phyloP scores from a whole-genome alignment of 495 filamentous ascomycete species.

The Lepidopterella palustris region DNA sequence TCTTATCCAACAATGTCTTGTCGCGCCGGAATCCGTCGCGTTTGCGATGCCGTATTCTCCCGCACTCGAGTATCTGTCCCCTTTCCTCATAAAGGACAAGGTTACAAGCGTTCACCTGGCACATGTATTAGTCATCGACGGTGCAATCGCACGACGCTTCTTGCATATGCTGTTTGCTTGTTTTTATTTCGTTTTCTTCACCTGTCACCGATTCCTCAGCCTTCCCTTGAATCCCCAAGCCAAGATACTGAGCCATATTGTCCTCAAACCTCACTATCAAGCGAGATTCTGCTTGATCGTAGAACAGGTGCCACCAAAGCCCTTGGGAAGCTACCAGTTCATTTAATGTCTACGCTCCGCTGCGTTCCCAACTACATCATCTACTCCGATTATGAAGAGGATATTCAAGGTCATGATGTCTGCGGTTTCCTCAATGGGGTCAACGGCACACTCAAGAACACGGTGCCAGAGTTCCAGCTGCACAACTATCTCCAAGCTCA shows the following conservation, averaged over 20 bases:
- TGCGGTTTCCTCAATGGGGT: slow-evolving; percentile 16
- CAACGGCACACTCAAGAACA: neutral
- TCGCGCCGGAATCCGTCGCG: neutral
- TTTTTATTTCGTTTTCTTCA: neutral
- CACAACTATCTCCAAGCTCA: slow-evolving; percentile 25
- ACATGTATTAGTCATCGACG: neutral
- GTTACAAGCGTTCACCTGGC: neutral
- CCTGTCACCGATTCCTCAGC: neutral
- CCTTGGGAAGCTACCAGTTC: slow-evolving; percentile 24
- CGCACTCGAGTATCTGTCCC: too few species aligned
- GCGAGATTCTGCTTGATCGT: slow-evolving; percentile 23
- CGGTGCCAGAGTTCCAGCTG: slow-evolving; percentile 33
- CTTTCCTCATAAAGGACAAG: neutral
- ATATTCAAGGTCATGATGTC: slow-evolving; percentile 9
- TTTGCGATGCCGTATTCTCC: neutral
- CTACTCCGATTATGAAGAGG: slow-evolving; percentile 29
- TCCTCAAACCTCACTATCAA: slow-evolving; percentile 1
- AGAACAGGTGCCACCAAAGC: slow-evolving; percentile 24
- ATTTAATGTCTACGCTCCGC: slow-evolving; percentile 22
- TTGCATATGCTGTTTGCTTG: neutral
- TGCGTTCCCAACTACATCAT: slow-evolving; percentile 19
- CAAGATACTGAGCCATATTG: neutral
- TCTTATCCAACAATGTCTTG: too few species aligned
- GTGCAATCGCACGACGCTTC: neutral
- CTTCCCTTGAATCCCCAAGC: neutral